phyloP scores from a whole-genome alignment of 257 asterid species.

The Penstemon eatonii region DNA sequence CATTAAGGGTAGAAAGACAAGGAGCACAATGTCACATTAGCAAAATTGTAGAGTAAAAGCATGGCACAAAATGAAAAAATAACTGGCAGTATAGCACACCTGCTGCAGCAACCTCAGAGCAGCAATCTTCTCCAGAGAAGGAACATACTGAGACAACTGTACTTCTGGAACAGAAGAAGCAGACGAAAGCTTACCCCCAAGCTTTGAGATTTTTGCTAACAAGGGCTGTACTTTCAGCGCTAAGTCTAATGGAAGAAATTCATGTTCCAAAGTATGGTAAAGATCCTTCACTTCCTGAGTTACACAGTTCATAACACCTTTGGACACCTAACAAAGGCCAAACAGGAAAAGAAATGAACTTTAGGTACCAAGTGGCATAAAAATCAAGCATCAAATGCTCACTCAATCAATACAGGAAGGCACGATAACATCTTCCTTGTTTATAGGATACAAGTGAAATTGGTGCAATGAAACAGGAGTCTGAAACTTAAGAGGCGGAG shows the following conservation, averaged over 20 bases:
- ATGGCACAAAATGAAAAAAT: not conserved
- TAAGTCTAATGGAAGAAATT: slow-evolving; percentile 66
- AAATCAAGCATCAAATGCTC: not conserved
- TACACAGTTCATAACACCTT: slow-evolving; percentile 89
- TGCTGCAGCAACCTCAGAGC: slow-evolving; percentile 85
- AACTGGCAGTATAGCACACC: slow-evolving; percentile 38
- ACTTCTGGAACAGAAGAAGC: slow-evolving; percentile 76
- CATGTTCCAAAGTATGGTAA: slow-evolving; percentile 68
- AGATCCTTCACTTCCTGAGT: slow-evolving; percentile 88
- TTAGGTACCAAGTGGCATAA: not conserved
- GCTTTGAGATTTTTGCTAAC: slow-evolving; percentile 64
- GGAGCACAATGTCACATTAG: not conserved
- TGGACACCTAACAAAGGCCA: slow-evolving; percentile 54
- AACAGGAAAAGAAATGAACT: slow-evolving; percentile 9
- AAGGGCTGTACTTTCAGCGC: slow-evolving; percentile 73
- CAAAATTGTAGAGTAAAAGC: not conserved
- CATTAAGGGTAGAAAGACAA: slow-evolving; percentile 19
- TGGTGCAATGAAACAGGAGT: not conserved
- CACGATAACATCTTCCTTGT: not conserved
- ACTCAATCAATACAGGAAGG: slow-evolving; percentile 5
- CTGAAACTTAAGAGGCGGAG: not conserved
- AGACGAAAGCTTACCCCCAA: slow-evolving; percentile 75
- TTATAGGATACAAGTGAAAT: too few species aligned
- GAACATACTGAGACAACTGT: slow-evolving; percentile 62
- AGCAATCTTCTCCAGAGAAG: slow-evolving; percentile 77